A percentile compares a stretch with the other conserved stretches of the same genome.
Conservation (phyloP, 164 flowering plant species). For the Tetracentron sinense region DNA sequence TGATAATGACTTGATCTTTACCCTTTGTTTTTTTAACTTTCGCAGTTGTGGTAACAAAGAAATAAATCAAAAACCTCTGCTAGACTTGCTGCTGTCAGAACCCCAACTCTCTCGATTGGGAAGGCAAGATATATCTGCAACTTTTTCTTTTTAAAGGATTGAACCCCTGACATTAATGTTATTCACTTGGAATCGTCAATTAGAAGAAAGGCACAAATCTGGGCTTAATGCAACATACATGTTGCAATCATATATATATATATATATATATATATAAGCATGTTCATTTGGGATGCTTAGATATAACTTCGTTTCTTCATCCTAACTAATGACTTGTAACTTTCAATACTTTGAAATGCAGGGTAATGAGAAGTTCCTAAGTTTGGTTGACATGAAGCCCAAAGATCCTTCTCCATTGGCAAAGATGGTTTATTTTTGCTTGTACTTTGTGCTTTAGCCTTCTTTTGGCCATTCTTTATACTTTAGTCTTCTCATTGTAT, state of each 20-base stretch:
- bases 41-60: slow-evolving; percentile 10
- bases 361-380: slow-evolving; percentile 17
- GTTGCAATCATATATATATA: too few species aligned
- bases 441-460: not conserved
- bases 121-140: slow-evolving; percentile 19
- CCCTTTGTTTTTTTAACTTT: too few species aligned
- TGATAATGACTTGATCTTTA: not conserved
- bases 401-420: not conserved
- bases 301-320: not conserved
- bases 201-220: too few species aligned
- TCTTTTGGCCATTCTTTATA: slow-evolving; percentile 9
- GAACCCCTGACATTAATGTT: not conserved
- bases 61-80: slow-evolving; percentile 16
- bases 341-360: slow-evolving; percentile 4
- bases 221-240: not conserved
- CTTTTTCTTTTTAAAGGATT: not conserved
- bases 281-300: not conserved
- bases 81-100: slow-evolving; percentile 27
- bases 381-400: slow-evolving; percentile 8
- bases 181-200: too few species aligned
- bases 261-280: not conserved
- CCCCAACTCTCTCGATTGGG: slow-evolving; percentile 30
- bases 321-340: not conserved
- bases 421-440: slow-evolving; percentile 2
- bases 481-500: not conserved